phyloP scores from a whole-genome alignment of 2,329 filamentous ascomycete species.

The Plectosphaerella sp. region DNA sequence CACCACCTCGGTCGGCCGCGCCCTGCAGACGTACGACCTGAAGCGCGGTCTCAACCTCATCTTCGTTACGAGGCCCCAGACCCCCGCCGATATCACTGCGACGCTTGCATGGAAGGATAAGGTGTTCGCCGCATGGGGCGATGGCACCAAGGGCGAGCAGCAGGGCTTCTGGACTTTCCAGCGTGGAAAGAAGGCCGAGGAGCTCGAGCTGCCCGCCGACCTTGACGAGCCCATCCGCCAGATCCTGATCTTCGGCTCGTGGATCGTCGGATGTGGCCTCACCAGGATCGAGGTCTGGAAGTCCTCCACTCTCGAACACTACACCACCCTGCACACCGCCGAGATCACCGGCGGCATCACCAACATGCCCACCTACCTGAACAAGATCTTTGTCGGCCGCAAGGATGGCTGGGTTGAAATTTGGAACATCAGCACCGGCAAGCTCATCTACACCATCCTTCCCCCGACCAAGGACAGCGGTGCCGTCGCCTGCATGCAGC shows the following conservation, averaged over 20 bases:
- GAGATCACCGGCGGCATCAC: conserved; percentile 74
- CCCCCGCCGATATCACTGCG: conserved; percentile 79
- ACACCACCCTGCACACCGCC: conserved; percentile 72
- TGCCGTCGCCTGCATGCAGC: conserved; percentile 80
- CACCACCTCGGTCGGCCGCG: conserved; percentile 87
- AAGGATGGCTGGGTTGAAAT: conserved; percentile 89
- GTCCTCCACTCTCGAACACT: conserved; percentile 75
- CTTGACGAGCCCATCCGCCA: conserved; percentile 68
- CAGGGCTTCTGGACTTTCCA: conserved; percentile 89
- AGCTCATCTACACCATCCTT: conserved; percentile 84
- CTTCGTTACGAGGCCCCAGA: conserved; percentile 89
- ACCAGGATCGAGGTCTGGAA: conserved; percentile 89
- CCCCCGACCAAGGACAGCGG: conserved; percentile 70
- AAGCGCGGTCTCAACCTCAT: conserved; percentile 85
- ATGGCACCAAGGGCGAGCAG: conserved; percentile 40
- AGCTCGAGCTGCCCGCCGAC: conserved; percentile 65
- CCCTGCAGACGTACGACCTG: conserved; percentile 93
- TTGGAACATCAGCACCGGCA: conserved; percentile 92
- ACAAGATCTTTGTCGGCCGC: conserved; percentile 90
- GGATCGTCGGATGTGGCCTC: conserved; percentile 76
- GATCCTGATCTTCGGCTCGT: conserved; percentile 80
- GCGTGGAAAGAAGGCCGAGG: conserved; percentile 77
- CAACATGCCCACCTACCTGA: conserved; percentile 91
- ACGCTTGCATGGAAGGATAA: conserved; percentile 83
- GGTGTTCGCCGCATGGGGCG: conserved; percentile 87